phyloP scores from a whole-genome alignment of 169 alveolate genomes.

The Plasmodium coatneyi region DNA sequence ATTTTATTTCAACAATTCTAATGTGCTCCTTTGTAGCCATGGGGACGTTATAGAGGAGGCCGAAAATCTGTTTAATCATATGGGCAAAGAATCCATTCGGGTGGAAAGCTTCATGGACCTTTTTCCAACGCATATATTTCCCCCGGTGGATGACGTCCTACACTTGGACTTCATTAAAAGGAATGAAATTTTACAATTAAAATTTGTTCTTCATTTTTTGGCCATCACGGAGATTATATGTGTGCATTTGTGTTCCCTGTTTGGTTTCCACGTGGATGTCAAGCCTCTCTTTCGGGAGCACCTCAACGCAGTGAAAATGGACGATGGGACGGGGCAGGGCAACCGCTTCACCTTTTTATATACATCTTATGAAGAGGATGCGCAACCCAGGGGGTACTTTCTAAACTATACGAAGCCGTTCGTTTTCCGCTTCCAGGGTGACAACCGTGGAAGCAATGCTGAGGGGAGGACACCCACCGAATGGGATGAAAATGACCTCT shows the following conservation, averaged over 20 bases:
- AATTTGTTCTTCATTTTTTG: constrained; percentile 35
- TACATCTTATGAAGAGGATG: constrained; percentile 3
- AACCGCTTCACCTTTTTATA: constrained; percentile 34
- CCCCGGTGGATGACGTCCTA: constrained; percentile 10
- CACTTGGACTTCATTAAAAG: constrained; percentile 24
- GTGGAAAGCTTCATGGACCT: constrained; percentile 23
- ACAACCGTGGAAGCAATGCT: neutral
- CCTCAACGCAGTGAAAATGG: constrained; percentile 33
- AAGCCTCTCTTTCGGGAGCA: constrained; percentile 23
- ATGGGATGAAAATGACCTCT: constrained; percentile 33
- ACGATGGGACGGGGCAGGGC: constrained; percentile 1
- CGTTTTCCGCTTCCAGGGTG: constrained; percentile 28
- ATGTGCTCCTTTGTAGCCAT: constrained; percentile 18
- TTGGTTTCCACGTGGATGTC: neutral
- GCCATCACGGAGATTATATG: constrained; percentile 47
- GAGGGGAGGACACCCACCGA: neutral
- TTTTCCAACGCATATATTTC: constrained; percentile 23
- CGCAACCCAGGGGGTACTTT: neutral
- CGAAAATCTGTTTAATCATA: neutral
- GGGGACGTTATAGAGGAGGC: constrained; percentile 4
- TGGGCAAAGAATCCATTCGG: constrained; percentile 9
- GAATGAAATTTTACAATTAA: constrained; percentile 37
- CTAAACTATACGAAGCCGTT: constrained; percentile 43
- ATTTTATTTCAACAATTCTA: constrained; percentile 6
- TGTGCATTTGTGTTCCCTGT: constrained; percentile 19